These are phyloP conservation scores for Setaria italica DNA, from an alignment of 202 grass and related monocot genomes.

Conservation along the genomic window DNA sequence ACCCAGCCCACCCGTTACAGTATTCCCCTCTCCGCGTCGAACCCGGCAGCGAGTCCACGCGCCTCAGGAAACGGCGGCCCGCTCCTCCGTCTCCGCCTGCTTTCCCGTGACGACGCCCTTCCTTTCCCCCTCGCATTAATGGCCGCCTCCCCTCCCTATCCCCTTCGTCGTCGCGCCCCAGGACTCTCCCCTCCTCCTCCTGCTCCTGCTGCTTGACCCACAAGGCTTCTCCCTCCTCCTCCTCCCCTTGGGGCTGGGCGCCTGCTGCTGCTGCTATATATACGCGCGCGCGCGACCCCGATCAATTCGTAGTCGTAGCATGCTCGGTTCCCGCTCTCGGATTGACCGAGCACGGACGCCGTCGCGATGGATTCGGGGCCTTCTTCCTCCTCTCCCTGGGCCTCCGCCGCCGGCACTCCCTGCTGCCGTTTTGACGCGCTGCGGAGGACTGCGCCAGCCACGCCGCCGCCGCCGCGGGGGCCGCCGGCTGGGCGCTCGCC, in stretches of 20 bases:
- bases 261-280: conserved; percentile 25
- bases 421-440: conserved; percentile 30
- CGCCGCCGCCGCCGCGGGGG: conserved; percentile 38
- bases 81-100: neutral
- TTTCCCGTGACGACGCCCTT: neutral
- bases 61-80: neutral
- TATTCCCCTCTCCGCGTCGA: neutral
- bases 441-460: conserved; percentile 37
- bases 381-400: neutral
- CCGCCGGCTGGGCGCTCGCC: conserved; percentile 53
- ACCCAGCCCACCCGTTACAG: neutral
- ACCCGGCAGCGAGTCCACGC: neutral
- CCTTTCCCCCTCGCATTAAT: neutral
- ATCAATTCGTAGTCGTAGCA: conserved; percentile 30
- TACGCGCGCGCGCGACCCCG: neutral
- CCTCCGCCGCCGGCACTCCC: neutral
- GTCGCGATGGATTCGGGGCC: conserved; percentile 47
- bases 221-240: conserved; percentile 10
- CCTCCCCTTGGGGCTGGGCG: neutral
- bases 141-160: neutral
- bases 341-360: neutral
- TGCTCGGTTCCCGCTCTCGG: neutral
- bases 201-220: conserved; percentile 13
- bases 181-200: neutral
- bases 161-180: neutral